Conservation (phyloP, 1,284 basidiomycete genomes). For the Puccinia horiana region DNA sequence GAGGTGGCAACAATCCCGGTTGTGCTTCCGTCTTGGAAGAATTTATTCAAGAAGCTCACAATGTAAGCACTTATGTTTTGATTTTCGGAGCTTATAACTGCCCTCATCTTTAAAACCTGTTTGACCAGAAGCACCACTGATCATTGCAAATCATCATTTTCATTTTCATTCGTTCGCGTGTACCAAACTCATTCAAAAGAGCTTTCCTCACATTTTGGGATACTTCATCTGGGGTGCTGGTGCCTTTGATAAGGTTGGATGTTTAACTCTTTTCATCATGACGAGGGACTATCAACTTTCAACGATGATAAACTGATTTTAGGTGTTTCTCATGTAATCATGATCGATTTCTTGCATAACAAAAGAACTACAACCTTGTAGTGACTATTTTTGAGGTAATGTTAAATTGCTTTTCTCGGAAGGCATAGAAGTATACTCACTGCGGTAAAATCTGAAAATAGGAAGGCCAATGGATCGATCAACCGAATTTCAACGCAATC, state of each 20-base stretch:
- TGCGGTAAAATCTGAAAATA: background rate
- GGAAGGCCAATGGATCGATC: conserved; percentile 20
- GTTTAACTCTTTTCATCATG: background rate
- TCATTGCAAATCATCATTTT: no score
- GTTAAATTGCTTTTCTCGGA: background rate
- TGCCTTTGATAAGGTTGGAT: background rate
- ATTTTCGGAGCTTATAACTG: background rate
- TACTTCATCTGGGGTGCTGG: conserved; percentile 20
- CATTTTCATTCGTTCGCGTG: background rate
- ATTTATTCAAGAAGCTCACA: conserved; percentile 20
- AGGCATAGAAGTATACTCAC: background rate
- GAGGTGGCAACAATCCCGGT: background rate
- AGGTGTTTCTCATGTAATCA: background rate
- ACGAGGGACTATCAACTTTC: background rate
- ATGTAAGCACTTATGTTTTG: background rate
- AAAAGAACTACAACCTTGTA: conserved; percentile 10
- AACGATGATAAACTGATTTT: background rate
- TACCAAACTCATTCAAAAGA: background rate
- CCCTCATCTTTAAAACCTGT: background rate
- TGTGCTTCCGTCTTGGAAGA: conserved; percentile 22
- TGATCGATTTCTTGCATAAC: background rate
- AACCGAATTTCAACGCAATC: conserved; percentile 2
- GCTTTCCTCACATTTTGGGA: conserved; percentile 8
- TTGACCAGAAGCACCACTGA: background rate
- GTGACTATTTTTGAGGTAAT: background rate